Conservation (phyloP, 306 rosid species). For the Oemleria cerasiformis region DNA sequence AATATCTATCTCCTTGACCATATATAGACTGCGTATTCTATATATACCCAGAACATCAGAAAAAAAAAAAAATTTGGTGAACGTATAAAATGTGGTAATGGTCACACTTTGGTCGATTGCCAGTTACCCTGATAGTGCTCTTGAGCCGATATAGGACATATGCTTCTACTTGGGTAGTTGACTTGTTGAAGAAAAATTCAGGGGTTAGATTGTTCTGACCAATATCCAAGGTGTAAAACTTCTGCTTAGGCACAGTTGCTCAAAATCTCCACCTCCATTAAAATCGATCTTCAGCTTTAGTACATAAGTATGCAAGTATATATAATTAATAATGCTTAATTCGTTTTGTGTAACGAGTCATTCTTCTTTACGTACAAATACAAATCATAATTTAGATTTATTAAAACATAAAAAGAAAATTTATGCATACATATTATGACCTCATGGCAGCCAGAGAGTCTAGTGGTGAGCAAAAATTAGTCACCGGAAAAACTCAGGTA, state of each 20-base stretch:
- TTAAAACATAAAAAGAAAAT: no score
- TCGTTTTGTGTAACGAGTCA: no score
- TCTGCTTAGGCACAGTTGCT: conserved; percentile 33
- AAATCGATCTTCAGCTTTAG: not conserved
- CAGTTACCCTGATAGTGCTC: conserved; percentile 37
- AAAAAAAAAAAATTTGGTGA: not conserved
- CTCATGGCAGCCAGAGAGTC: no score
- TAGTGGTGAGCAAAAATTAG: no score
- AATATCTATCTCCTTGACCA: conserved; percentile 49
- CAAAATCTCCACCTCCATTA: conserved; percentile 30
- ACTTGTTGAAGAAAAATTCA: conserved; percentile 43
- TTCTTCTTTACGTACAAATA: no score
- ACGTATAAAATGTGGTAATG: not conserved
- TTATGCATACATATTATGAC: no score
- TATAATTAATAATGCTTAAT: no score
- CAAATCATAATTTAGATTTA: no score
- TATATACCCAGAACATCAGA: no score
- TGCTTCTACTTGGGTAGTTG: conserved; percentile 33
- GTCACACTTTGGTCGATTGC: not conserved
- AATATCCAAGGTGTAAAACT: conserved; percentile 37
- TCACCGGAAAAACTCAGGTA: not conserved
- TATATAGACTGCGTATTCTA: conserved; percentile 44
- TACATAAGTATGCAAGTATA: no score
- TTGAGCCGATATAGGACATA: conserved; percentile 49
- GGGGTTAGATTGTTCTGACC: conserved; percentile 48